These are phyloP conservation scores for Lachnellula occidentalis DNA, from an alignment of 2,329 filamentous ascomycete species.

Conservation along the genomic window DNA sequence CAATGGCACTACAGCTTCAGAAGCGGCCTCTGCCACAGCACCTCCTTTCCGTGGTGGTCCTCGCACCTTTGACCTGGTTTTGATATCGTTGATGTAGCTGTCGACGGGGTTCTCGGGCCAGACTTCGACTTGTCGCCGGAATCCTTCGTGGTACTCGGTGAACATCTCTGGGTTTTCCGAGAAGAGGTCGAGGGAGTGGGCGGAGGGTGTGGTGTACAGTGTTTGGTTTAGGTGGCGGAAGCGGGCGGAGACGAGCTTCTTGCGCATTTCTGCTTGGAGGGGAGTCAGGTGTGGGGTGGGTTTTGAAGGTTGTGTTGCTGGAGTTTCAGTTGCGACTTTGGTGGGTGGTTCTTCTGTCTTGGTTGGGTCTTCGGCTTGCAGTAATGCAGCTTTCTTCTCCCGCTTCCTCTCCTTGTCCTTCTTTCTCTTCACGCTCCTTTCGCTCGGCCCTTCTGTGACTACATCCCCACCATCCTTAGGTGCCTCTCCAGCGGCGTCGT, in stretches of 20 bases:
- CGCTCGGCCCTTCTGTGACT: constrained; percentile 5
- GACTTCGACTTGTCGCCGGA: constrained; percentile 88
- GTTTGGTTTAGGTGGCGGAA: constrained; percentile 98
- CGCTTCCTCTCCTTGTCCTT: constrained; percentile 34
- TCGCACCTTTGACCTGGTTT: constrained; percentile 55
- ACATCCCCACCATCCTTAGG: background rate
- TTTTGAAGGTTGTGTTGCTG: constrained; percentile 36
- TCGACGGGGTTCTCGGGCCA: constrained; percentile 98
- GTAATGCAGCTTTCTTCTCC: constrained; percentile 25
- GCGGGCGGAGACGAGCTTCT: constrained; percentile 88
- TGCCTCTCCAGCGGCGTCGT: constrained; percentile 7
- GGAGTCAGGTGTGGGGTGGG: constrained; percentile 68
- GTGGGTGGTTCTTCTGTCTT: constrained; percentile 1
- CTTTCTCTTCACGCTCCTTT: constrained; percentile 24
- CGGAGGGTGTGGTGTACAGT: constrained; percentile 86
- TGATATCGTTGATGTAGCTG: constrained; percentile 70
- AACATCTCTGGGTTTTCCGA: constrained; percentile 86
- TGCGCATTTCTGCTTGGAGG: constrained; percentile 87
- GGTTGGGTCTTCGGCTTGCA: constrained; percentile 7
- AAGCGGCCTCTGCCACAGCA: constrained; percentile 11
- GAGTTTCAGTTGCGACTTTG: constrained; percentile 11
- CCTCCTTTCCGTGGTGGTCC: constrained; percentile 16
- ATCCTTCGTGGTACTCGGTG: constrained; percentile 91
- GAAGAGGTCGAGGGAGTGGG: constrained; percentile 79
- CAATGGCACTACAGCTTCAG: constrained; percentile 39